These are phyloP conservation scores for Phytophthora aleatoria DNA, from an alignment of 352 stramenopile genomes.

Conservation along the genomic window DNA sequence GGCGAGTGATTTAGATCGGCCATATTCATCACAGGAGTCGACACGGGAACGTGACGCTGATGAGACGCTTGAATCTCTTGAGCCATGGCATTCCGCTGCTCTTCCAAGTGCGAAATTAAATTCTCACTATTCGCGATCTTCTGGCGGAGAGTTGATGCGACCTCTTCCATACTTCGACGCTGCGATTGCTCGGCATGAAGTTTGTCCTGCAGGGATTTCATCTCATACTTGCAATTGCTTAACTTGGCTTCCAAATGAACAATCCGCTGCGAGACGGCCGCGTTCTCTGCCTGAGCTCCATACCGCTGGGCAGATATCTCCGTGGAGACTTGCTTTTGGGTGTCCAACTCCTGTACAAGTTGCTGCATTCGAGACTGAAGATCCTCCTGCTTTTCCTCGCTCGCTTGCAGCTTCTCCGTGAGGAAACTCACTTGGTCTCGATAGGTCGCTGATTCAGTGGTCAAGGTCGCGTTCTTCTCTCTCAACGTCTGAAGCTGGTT, in stretches of 20 bases:
- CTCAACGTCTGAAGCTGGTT: conserved; percentile 58
- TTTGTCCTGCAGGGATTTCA: conserved; percentile 66
- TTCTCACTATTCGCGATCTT: conserved; percentile 69
- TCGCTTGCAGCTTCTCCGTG: conserved; percentile 69
- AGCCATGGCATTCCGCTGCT: conserved; percentile 78
- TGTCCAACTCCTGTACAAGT: conserved; percentile 50
- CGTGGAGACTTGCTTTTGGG: conserved; percentile 71
- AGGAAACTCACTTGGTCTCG: conserved; percentile 83
- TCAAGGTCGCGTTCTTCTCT: conserved; percentile 62
- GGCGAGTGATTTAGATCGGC: conserved; percentile 58
- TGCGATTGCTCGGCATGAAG: conserved; percentile 57
- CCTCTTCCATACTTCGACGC: conserved; percentile 62
- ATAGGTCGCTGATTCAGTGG: conserved; percentile 63
- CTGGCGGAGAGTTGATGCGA: conserved; percentile 68
- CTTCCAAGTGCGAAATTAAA: conserved; percentile 62
- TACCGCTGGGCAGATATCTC: conserved; percentile 84
- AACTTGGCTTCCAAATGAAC: conserved; percentile 79
- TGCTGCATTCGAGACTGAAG: conserved; percentile 64
- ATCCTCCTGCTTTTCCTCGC: conserved; percentile 54
- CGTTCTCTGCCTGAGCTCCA: conserved; percentile 75
- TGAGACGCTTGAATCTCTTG: conserved; percentile 71
- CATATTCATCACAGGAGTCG: conserved; percentile 64
- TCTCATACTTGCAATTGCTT: conserved; percentile 70
- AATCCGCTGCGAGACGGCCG: conserved; percentile 75
- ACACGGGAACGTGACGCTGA: conserved; percentile 46